phyloP scores from a whole-genome alignment of 805 yeast genomes.

The Yamadazyma phyllophila region DNA sequence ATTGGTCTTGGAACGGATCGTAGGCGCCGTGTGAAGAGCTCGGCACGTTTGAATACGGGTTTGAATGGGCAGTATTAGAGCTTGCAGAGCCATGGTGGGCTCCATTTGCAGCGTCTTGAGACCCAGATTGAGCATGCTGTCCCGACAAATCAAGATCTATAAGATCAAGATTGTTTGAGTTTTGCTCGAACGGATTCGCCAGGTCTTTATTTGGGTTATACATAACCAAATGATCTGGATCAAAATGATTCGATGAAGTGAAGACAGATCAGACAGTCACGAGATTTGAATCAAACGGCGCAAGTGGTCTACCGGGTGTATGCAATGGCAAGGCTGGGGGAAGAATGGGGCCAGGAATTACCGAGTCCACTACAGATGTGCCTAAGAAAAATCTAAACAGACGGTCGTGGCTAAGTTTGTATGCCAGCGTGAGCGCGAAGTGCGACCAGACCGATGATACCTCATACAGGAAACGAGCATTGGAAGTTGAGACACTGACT shows the following conservation, averaged over 20 bases:
- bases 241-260: no score
- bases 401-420: not conserved
- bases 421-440: not conserved
- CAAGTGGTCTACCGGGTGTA: no score
- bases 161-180: slow-evolving; percentile 15
- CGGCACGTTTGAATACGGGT: slow-evolving; percentile 1
- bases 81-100: not conserved
- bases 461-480: slow-evolving; percentile 1
- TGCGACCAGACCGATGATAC: slow-evolving; percentile 1
- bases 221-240: not conserved
- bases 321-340: no score
- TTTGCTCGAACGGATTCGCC: slow-evolving; percentile 3
- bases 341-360: no score
- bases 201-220: not conserved
- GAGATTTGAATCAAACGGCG: no score
- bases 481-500: slow-evolving; percentile 1
- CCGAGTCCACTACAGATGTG: no score
- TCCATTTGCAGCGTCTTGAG: not conserved
- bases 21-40: slow-evolving; percentile 7
- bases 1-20: slow-evolving; percentile 35
- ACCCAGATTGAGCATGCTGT: not conserved
- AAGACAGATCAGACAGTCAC: no score
- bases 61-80: not conserved
- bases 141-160: slow-evolving; percentile 22
- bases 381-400: not conserved